Percentiles rank a stretch among this genome's conserved stretches.
Evolutionary conservation across 78 protist genomes (phyloP).

Genomic region (Tieghemostelium lacteum): DNA sequence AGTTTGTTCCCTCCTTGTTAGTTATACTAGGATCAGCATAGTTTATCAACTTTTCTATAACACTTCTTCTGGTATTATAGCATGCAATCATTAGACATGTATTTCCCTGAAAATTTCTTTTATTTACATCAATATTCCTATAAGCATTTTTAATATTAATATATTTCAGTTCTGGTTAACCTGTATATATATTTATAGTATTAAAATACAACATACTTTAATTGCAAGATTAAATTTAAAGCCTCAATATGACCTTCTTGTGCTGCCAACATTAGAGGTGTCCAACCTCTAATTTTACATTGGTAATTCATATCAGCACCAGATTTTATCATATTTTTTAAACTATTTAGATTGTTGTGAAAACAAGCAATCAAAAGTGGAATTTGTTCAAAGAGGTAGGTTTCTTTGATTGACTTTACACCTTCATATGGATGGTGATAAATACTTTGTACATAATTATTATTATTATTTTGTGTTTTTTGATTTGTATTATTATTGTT

Average conservation of each 20-base stretch:
- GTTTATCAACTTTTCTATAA: neutral
- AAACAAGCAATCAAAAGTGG: conserved; percentile 40
- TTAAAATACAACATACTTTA: conserved; percentile 1
- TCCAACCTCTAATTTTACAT: conserved; percentile 41
- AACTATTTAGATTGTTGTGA: conserved; percentile 38
- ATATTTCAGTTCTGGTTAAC: neutral
- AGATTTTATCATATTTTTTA: conserved; percentile 15
- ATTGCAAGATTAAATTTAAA: neutral
- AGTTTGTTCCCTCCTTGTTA: conserved; percentile 22
- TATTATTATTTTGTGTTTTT: neutral
- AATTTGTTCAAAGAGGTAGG: conserved; percentile 14
- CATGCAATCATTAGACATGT: conserved; percentile 39
- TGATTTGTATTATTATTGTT: neutral
- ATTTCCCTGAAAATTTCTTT: conserved; percentile 11
- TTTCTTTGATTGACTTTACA: neutral
- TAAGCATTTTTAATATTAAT: neutral
- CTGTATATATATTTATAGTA: no score
- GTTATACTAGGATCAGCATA: conserved; percentile 28
- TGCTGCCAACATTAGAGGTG: conserved; percentile 57
- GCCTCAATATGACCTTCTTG: conserved; percentile 35
- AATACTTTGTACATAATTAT: neutral
- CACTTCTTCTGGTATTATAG: neutral
- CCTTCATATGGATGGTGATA: conserved; percentile 5
- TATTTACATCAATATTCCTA: conserved; percentile 23
- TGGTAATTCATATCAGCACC: conserved; percentile 30